Evolutionary conservation across 2,329 filamentous ascomycete genomes (phyloP).

Genomic region (Aspergillus intermedius): DNA sequence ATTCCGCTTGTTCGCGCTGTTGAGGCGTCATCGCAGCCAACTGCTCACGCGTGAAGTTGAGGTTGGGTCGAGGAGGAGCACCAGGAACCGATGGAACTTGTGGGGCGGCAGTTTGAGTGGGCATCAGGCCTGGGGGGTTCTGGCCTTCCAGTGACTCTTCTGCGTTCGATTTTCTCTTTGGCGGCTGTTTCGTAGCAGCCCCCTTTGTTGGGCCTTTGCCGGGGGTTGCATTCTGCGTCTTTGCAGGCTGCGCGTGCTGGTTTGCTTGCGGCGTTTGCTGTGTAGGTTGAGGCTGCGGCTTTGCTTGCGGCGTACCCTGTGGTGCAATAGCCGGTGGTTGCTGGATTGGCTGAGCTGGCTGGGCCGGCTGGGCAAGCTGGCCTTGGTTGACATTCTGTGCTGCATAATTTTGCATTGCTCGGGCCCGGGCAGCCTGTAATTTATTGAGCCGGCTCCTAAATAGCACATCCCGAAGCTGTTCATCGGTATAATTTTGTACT

Average conservation of each 20-base stretch:
- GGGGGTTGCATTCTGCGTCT: constrained; percentile 21
- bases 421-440: constrained; percentile 26
- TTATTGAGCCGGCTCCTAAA: constrained; percentile 32
- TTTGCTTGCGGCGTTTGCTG: constrained; percentile 19
- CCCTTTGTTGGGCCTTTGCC: constrained; percentile 20
- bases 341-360: constrained; percentile 9
- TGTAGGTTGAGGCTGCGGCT: constrained; percentile 16
- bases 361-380: constrained; percentile 20
- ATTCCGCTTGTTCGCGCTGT: constrained; percentile 35
- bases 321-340: constrained; percentile 17
- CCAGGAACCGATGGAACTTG: constrained; percentile 12
- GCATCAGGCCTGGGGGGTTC: constrained; percentile 20
- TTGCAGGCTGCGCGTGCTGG: constrained; percentile 23
- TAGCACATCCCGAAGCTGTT: constrained; percentile 35
- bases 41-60: constrained; percentile 29
- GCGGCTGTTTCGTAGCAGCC: constrained; percentile 23
- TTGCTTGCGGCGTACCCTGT: constrained; percentile 18
- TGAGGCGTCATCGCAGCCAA: constrained; percentile 35
- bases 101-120: constrained; percentile 22
- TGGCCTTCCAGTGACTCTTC: constrained; percentile 43
- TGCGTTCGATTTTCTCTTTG: constrained; percentile 39
- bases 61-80: constrained; percentile 15
- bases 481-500: constrained; percentile 32
- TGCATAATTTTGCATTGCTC: constrained; percentile 18
- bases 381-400: constrained; percentile 18